A percentile compares a stretch with the other conserved stretches of the same genome.
Conservation (phyloP, 2,329 filamentous ascomycete genomes). For the Aspergillus sp. region DNA sequence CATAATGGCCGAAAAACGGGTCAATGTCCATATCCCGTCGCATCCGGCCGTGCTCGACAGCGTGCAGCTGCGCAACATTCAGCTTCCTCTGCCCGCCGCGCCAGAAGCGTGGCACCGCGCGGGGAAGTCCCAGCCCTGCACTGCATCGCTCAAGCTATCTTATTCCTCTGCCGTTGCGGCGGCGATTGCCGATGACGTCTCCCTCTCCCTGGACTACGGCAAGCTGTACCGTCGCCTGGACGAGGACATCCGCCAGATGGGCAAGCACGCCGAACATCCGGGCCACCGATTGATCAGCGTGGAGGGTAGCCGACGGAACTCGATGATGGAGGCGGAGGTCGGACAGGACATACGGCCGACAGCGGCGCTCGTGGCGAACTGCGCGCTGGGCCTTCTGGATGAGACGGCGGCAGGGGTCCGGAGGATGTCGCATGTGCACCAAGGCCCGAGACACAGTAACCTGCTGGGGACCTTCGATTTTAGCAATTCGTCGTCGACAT, state of each 20-base stretch:
- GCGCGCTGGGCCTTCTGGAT: slow-evolving; percentile 34
- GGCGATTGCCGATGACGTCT: slow-evolving; percentile 45
- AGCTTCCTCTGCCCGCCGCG: slow-evolving; percentile 42
- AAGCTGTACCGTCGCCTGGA: slow-evolving; percentile 46
- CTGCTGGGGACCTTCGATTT: slow-evolving; percentile 13
- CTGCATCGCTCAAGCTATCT: slow-evolving; percentile 42
- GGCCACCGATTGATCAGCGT: slow-evolving; percentile 26
- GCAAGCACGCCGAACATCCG: slow-evolving; percentile 19
- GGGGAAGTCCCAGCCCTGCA: slow-evolving; percentile 46
- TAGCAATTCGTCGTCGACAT: slow-evolving; percentile 10
- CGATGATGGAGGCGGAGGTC: slow-evolving; percentile 26
- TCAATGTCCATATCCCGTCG: slow-evolving; percentile 30
- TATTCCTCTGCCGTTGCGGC: slow-evolving; percentile 42
- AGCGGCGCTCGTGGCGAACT: slow-evolving; percentile 34
- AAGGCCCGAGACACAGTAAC: slow-evolving; percentile 20
- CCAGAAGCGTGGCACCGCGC: slow-evolving; percentile 48
- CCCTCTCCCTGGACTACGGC: slow-evolving; percentile 47
- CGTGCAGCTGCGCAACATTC: slow-evolving; percentile 43
- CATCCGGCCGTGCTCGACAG: slow-evolving; percentile 36
- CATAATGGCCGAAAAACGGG: slow-evolving; percentile 24
- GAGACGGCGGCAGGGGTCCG: slow-evolving; percentile 37
- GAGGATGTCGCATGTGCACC: slow-evolving; percentile 32
- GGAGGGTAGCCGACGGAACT: slow-evolving; percentile 27
- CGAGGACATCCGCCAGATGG: slow-evolving; percentile 30
- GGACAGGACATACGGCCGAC: slow-evolving; percentile 38